These are phyloP conservation scores for Platismatia glauca DNA, from an alignment of 495 filamentous ascomycete species.

Conservation along the genomic window DNA sequence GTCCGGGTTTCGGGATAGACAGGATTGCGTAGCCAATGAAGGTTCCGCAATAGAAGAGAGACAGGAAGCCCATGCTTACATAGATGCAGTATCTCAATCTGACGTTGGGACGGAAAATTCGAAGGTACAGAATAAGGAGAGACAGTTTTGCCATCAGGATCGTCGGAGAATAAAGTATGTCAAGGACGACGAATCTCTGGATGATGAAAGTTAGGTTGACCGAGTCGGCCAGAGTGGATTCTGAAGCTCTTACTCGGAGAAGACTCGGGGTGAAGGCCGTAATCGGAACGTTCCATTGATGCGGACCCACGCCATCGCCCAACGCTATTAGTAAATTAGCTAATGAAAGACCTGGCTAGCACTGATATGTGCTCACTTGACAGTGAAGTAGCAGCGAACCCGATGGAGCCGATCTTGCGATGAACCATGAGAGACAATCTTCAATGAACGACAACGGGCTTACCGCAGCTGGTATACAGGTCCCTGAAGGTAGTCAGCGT, in stretches of 20 bases:
- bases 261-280: slow-evolving; percentile 8
- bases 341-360: not conserved
- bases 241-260: slow-evolving; percentile 5
- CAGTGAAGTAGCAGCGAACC: slow-evolving; percentile 13
- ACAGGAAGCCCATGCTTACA: slow-evolving; percentile 12
- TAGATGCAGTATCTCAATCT: slow-evolving; percentile 16
- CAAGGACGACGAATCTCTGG: slow-evolving; percentile 14
- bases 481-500: slow-evolving; percentile 1
- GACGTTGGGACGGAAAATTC: slow-evolving; percentile 17
- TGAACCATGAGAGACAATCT: not conserved
- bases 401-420: slow-evolving; percentile 15
- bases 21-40: slow-evolving; percentile 8
- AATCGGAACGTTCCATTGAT: slow-evolving; percentile 17
- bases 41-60: slow-evolving; percentile 13
- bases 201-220: slow-evolving; percentile 1
- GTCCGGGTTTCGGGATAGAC: slow-evolving; percentile 2
- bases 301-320: slow-evolving; percentile 11
- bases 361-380: slow-evolving; percentile 8
- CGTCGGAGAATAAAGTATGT: slow-evolving; percentile 16
- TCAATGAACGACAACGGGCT: not conserved
- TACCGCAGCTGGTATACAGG: slow-evolving; percentile 16
- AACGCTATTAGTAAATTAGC: slow-evolving; percentile 4
- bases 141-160: slow-evolving; percentile 23
- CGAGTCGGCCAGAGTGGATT: not conserved
- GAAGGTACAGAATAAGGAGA: slow-evolving; percentile 22